phyloP scores from a whole-genome alignment of 768 basidiomycete genomes.

The Mycena belliarum region DNA sequence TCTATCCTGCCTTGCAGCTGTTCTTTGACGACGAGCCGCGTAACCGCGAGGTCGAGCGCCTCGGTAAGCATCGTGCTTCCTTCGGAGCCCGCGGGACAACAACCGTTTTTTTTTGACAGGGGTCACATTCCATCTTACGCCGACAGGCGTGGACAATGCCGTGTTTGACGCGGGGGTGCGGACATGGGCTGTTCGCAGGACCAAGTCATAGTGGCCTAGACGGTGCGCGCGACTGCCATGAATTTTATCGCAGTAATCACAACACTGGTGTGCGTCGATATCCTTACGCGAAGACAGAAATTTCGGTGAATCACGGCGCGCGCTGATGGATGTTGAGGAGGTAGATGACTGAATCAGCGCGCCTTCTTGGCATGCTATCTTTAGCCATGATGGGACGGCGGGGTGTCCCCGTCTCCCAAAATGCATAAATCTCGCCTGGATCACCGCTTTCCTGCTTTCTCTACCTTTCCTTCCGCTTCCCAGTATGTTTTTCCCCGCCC shows the following conservation, averaged over 20 bases:
- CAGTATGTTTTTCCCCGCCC: constrained; percentile 13
- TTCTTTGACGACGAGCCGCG: constrained; percentile 75
- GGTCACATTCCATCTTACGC: constrained; percentile 80
- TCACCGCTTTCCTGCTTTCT: not conserved
- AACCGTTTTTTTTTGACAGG: constrained; percentile 41
- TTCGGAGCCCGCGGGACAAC: not conserved
- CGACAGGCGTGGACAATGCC: constrained; percentile 57
- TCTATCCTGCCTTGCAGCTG: constrained; percentile 35
- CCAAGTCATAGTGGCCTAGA: not conserved
- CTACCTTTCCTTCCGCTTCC: not conserved
- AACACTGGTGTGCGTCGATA: too few relatives aligned
- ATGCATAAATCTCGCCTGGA: not conserved
- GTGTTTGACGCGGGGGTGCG: constrained; percentile 70
- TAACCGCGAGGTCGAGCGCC: constrained; percentile 61
- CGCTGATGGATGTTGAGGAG: too few relatives aligned
- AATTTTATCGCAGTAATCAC: too few relatives aligned
- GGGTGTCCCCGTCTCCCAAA: not conserved
- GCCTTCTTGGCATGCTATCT: too few relatives aligned
- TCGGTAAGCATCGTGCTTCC: constrained; percentile 39
- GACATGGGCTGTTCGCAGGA: constrained; percentile 49
- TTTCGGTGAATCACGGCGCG: too few relatives aligned
- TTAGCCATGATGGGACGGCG: not conserved
- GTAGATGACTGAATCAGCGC: too few relatives aligned
- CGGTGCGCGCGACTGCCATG: too few relatives aligned
- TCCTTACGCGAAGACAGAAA: too few relatives aligned